Conservation (phyloP, 441 rosid species). For the Gossypium davidsonii region DNA sequence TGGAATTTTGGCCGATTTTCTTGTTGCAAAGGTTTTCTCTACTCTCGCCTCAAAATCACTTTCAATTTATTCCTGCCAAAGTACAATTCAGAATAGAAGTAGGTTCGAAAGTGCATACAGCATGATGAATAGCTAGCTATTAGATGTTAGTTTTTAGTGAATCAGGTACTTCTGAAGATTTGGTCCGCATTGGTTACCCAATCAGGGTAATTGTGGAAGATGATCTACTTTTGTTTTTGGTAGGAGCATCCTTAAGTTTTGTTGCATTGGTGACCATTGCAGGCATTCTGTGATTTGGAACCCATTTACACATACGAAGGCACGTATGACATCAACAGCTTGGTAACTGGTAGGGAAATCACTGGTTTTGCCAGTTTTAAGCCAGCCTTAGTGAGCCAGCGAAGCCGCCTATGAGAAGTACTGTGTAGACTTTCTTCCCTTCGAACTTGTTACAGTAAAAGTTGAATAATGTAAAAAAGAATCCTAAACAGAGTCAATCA, state of each 20-base stretch:
- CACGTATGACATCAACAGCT: constrained; percentile 78
- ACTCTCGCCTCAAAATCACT: not conserved
- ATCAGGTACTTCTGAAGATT: not conserved
- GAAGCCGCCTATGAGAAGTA: constrained; percentile 54
- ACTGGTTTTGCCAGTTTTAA: constrained; percentile 87
- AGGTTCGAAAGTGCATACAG: not conserved
- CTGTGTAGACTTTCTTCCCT: not conserved
- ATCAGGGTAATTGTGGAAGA: not conserved
- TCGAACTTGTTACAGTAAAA: too few relatives aligned
- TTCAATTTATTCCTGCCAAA: constrained; percentile 11
- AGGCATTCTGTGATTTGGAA: constrained; percentile 97
- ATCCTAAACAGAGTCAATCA: not conserved
- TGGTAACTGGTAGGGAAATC: constrained; percentile 79
- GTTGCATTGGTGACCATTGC: constrained; percentile 18
- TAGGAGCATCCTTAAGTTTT: not conserved
- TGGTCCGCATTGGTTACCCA: not conserved
- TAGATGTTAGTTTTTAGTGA: not conserved
- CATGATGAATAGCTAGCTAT: not conserved
- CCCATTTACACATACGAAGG: constrained; percentile 92
- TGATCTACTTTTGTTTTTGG: not conserved
- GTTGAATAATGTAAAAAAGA: not conserved
- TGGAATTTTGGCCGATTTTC: constrained; percentile 76
- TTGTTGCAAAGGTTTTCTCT: constrained; percentile 78
- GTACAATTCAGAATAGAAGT: constrained; percentile 11
- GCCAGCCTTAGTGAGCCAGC: constrained; percentile 39